These are phyloP conservation scores for Solanum piurae DNA, from an alignment of 257 asterid species.

Conservation along the genomic window DNA sequence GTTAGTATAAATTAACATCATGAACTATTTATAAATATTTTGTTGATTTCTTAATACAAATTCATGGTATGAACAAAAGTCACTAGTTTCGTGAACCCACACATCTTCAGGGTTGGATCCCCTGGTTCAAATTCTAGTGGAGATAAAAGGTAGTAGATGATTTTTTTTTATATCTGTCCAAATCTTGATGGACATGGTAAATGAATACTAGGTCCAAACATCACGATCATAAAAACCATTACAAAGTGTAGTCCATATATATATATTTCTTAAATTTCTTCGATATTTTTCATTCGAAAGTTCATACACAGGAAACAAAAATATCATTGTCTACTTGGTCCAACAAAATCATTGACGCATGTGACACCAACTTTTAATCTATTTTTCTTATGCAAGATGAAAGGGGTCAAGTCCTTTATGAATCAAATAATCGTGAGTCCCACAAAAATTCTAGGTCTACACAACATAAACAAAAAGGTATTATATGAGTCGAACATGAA, in stretches of 20 bases:
- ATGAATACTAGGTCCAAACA: not conserved
- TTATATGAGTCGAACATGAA: too few species aligned
- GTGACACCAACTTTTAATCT: not conserved
- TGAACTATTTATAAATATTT: too few species aligned
- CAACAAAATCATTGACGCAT: not conserved
- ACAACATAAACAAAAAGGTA: not conserved
- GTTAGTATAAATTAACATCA: too few species aligned
- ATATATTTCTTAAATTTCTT: not conserved
- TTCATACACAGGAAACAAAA: not conserved
- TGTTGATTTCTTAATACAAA: not conserved
- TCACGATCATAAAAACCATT: not conserved
- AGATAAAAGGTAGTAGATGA: too few species aligned
- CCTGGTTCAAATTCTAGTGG: too few species aligned
- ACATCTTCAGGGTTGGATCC: too few species aligned
- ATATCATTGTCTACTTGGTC: not conserved
- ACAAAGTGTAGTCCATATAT: too few species aligned
- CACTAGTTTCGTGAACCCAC: not conserved
- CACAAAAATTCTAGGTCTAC: not conserved
- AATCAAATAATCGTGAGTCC: too few species aligned
- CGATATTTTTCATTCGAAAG: not conserved
- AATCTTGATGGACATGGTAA: fast-evolving
- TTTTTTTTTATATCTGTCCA: too few species aligned
- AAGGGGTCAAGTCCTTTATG: not conserved
- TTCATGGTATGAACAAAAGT: not conserved
- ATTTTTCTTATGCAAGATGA: not conserved